phyloP scores from a whole-genome alignment of 345 rosid genomes.

The Fremontodendron californicum region DNA sequence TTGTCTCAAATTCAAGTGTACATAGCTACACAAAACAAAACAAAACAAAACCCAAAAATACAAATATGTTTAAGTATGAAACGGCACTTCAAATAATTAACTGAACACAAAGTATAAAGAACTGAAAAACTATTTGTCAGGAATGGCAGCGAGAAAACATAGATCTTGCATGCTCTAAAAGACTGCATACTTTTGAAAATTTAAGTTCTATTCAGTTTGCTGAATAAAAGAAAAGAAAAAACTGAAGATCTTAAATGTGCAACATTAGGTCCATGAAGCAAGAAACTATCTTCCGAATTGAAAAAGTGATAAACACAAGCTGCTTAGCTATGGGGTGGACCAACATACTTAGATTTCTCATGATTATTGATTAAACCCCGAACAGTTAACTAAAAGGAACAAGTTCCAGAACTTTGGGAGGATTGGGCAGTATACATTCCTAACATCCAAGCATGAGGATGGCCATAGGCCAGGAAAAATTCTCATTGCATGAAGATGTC shows the following conservation, averaged over 20 bases:
- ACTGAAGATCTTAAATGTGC: background rate
- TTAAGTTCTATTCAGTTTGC: background rate
- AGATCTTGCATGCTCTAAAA: background rate
- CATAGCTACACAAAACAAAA: conserved; percentile 46
- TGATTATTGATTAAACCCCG: background rate
- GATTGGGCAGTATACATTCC: background rate
- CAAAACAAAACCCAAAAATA: background rate
- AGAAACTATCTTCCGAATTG: background rate
- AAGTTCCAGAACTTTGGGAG: background rate
- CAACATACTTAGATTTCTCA: background rate
- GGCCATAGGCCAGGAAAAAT: background rate
- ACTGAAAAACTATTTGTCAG: background rate
- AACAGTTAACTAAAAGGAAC: background rate
- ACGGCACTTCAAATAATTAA: background rate
- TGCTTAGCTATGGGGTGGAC: background rate
- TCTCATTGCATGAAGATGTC: background rate
- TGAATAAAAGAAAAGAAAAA: background rate
- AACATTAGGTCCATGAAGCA: background rate
- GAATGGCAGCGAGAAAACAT: background rate
- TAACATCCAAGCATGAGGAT: background rate
- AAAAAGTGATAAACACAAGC: background rate
- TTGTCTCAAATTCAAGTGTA: conserved; percentile 73
- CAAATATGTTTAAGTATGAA: background rate
- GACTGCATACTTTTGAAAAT: background rate
- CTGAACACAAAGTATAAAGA: background rate